Evolutionary conservation across 2,329 filamentous ascomycete genomes (phyloP).

Genomic region (Amauroascus niger): DNA sequence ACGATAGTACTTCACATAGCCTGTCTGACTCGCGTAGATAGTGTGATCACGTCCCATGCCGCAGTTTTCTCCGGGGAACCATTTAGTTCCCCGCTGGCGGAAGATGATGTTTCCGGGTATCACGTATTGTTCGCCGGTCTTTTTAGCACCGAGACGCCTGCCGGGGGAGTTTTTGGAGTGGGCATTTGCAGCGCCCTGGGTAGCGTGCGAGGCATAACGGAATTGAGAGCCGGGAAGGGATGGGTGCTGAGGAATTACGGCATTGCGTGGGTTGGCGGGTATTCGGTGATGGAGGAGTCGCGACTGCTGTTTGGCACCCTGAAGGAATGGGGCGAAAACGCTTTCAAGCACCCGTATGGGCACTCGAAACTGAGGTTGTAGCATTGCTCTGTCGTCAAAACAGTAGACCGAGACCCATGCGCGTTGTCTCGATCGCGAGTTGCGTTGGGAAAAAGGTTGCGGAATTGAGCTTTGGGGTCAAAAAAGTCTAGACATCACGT

Average conservation of each 20-base stretch:
- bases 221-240: constrained; percentile 37
- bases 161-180: constrained; percentile 59
- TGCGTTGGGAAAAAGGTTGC: background rate
- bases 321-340: constrained; percentile 27
- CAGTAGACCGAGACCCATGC: constrained; percentile 8
- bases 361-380: constrained; percentile 35
- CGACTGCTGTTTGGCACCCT: constrained; percentile 9
- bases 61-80: constrained; percentile 93
- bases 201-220: constrained; percentile 54
- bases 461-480: background rate
- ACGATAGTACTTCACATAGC: constrained; percentile 95
- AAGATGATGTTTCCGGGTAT: constrained; percentile 96
- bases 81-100: constrained; percentile 86
- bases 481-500: background rate
- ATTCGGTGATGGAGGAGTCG: constrained; percentile 20
- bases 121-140: constrained; percentile 84
- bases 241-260: constrained; percentile 19
- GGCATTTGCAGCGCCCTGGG: constrained; percentile 56
- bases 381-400: constrained; percentile 26
- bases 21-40: constrained; percentile 72
- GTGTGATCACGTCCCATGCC: constrained; percentile 94
- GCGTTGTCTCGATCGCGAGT: background rate
- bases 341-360: constrained; percentile 33
- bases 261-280: background rate
- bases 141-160: constrained; percentile 91